These are phyloP conservation scores for Alternaria panax DNA, from an alignment of 2,329 filamentous ascomycete genomes.

Conservation along the genomic window DNA sequence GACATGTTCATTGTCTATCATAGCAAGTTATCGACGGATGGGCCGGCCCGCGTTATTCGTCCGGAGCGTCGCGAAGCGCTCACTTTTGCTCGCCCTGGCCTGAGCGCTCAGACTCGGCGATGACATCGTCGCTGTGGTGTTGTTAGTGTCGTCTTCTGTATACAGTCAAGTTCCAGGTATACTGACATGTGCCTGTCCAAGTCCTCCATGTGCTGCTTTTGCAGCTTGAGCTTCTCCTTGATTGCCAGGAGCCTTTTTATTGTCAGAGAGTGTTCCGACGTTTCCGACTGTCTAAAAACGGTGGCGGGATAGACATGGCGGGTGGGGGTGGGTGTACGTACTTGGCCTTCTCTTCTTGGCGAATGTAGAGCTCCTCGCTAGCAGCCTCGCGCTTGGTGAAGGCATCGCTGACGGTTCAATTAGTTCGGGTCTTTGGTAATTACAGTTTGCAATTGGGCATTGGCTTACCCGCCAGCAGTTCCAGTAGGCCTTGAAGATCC, in stretches of 20 bases:
- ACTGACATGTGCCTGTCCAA: slow-evolving; percentile 86
- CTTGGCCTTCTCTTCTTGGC: slow-evolving; percentile 90
- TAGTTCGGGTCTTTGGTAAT: slow-evolving; percentile 1
- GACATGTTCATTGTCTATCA: slow-evolving; percentile 13
- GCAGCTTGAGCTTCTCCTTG: slow-evolving; percentile 72
- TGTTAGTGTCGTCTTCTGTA: slow-evolving; percentile 21
- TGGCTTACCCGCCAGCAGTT: slow-evolving; percentile 43
- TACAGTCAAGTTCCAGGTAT: background rate
- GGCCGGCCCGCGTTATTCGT: slow-evolving; percentile 1
- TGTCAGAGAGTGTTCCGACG: too few species aligned
- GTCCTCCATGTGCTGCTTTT: slow-evolving; percentile 83
- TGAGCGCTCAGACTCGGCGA: slow-evolving; percentile 67
- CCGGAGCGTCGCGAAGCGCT: slow-evolving; percentile 11
- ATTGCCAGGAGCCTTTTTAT: slow-evolving; percentile 70
- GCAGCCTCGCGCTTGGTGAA: slow-evolving; percentile 94
- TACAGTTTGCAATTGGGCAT: background rate
- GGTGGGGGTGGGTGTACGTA: slow-evolving; percentile 28
- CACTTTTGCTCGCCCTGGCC: slow-evolving; percentile 70
- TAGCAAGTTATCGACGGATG: slow-evolving; percentile 7
- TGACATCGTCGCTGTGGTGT: slow-evolving; percentile 74
- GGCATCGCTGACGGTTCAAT: slow-evolving; percentile 69
- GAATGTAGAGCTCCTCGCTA: slow-evolving; percentile 83
- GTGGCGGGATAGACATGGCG: background rate
- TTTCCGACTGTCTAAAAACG: too few species aligned
- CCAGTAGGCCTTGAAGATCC: slow-evolving; percentile 53